Evolutionary conservation across 352 stramenopile genomes (phyloP).

Genomic region (Plasmopara muralis): DNA sequence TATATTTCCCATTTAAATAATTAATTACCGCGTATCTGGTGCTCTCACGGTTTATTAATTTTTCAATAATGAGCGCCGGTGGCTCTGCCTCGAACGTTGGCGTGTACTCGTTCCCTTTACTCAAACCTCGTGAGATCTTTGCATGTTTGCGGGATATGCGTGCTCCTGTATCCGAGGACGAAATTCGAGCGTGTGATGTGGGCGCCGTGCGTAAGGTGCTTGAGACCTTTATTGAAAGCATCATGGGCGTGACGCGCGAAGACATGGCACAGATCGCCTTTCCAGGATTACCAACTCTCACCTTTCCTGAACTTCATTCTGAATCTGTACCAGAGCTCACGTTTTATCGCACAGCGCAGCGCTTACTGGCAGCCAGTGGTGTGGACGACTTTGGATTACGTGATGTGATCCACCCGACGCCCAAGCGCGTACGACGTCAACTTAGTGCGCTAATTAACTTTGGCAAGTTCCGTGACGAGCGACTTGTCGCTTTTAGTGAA

Average conservation of each 20-base stretch:
- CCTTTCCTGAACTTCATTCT: constrained; percentile 90
- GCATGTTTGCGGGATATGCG: constrained; percentile 87
- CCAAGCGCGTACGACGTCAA: constrained; percentile 88
- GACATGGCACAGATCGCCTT: constrained; percentile 90
- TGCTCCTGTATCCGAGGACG: constrained; percentile 84
- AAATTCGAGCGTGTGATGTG: constrained; percentile 74
- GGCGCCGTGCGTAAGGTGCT: constrained; percentile 83
- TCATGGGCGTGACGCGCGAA: constrained; percentile 86
- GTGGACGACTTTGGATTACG: constrained; percentile 92
- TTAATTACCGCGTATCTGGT: no score
- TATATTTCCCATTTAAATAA: no score
- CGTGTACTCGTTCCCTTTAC: constrained; percentile 87
- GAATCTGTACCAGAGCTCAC: constrained; percentile 90
- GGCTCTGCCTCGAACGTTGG: neutral
- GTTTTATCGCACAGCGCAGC: constrained; percentile 87
- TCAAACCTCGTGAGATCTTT: constrained; percentile 92
- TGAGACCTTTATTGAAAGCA: constrained; percentile 85
- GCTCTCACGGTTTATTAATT: neutral
- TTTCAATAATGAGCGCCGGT: neutral
- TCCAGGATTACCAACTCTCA: constrained; percentile 64
- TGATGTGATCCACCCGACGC: constrained; percentile 85
- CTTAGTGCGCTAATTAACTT: constrained; percentile 98
- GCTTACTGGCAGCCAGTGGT: constrained; percentile 88
- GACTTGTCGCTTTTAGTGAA: constrained; percentile 76
- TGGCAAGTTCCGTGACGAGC: constrained; percentile 93